phyloP scores from a whole-genome alignment of 2,329 filamentous ascomycete species.

The Aspergillus jensenii region DNA sequence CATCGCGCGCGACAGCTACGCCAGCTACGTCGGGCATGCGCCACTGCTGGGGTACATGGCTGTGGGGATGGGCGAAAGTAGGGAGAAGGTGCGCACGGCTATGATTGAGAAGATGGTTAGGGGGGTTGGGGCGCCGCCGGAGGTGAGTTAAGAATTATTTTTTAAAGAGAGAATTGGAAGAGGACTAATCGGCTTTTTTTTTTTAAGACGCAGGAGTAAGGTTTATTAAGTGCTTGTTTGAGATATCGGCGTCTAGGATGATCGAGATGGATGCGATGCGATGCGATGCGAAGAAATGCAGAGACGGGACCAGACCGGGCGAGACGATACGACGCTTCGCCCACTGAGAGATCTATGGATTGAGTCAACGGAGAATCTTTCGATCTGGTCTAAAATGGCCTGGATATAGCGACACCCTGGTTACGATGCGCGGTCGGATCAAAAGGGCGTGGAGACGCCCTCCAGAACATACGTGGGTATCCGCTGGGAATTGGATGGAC shows the following conservation, averaged over 20 bases:
- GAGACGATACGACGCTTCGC: not conserved
- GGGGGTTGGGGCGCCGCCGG: conserved; percentile 65
- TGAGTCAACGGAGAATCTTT: not conserved
- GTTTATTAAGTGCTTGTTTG: not conserved
- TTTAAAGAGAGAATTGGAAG: too few species aligned
- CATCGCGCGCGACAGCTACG: conserved; percentile 89
- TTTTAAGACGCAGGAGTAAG: conserved; percentile 13
- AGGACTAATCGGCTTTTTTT: not conserved
- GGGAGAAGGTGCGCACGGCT: conserved; percentile 74
- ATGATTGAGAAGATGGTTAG: conserved; percentile 75
- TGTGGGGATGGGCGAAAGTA: conserved; percentile 81
- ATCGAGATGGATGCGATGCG: not conserved
- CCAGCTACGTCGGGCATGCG: conserved; percentile 85
- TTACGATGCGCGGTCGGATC: not conserved
- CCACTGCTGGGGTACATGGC: conserved; percentile 85
- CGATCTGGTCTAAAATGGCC: not conserved
- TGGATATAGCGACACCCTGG: not conserved
- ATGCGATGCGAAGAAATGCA: not conserved
- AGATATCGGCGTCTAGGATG: not conserved
- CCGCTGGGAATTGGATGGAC: too few species aligned
- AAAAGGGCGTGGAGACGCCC: not conserved
- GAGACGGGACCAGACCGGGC: not conserved
- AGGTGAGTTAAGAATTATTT: conserved; percentile 43
- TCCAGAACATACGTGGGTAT: not conserved
- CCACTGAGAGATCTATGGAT: not conserved